phyloP scores from a whole-genome alignment of 805 yeast genomes.

The Cyberlindnera amylophila region DNA sequence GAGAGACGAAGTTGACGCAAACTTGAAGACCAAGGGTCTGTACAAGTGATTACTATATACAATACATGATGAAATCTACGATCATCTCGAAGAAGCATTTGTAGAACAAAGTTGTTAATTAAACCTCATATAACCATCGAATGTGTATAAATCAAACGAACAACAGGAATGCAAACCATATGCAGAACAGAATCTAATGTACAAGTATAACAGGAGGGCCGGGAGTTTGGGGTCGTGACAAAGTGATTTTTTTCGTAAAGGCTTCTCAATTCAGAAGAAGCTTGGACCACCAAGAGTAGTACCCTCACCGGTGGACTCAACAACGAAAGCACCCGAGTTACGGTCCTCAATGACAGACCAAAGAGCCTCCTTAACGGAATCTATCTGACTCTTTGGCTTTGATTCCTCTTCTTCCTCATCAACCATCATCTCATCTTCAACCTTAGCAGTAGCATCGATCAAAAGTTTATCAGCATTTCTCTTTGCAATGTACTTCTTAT shows the following conservation, averaged over 20 bases:
- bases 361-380: conserved; percentile 57
- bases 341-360: conserved; percentile 70
- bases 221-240: too few relatives aligned
- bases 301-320: conserved; percentile 58
- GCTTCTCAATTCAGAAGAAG: conserved; percentile 36
- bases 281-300: conserved; percentile 80
- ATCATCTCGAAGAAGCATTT: too few relatives aligned
- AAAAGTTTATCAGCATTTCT: conserved; percentile 43
- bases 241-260: not conserved
- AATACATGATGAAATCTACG: not conserved
- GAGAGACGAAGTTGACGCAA: conserved; percentile 55
- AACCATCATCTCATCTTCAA: conserved; percentile 49
- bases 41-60: conserved; percentile 1
- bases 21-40: conserved; percentile 42
- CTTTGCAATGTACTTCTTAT: conserved; percentile 62
- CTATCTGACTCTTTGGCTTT: conserved; percentile 31
- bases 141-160: not conserved
- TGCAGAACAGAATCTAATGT: conserved; percentile 7
- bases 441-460: conserved; percentile 46
- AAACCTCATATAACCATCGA: not conserved
- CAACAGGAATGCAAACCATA: conserved; percentile 1
- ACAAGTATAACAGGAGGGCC: conserved; percentile 1
- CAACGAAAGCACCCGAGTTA: conserved; percentile 41
- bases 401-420: conserved; percentile 30
- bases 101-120: not conserved